These are phyloP conservation scores for Salvia hispanica DNA, from an alignment of 257 asterid genomes.

Conservation along the genomic window DNA sequence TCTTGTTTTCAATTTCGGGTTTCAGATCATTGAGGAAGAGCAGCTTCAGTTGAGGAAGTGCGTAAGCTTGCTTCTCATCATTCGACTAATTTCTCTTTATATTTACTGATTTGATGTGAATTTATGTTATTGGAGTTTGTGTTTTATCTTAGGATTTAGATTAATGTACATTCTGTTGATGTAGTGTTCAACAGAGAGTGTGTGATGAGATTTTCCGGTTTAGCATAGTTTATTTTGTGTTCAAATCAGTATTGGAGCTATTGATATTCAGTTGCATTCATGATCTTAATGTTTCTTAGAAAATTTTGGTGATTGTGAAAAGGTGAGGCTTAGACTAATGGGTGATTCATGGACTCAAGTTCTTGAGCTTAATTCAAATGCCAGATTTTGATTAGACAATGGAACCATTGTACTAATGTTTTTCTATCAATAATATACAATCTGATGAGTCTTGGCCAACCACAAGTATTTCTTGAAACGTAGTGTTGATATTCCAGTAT, in stretches of 20 bases:
- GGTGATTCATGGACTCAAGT: too few relatives aligned
- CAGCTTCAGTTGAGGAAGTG: conserved; percentile 93
- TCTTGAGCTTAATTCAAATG: conserved; percentile 4
- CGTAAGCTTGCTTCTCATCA: conserved; percentile 34
- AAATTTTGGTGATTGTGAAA: not conserved
- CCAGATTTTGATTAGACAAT: not conserved
- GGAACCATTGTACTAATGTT: not conserved
- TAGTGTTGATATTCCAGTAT: not conserved
- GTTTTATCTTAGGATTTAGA: too few relatives aligned
- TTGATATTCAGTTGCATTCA: conserved; percentile 3
- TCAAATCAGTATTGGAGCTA: conserved; percentile 5
- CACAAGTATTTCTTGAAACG: not conserved
- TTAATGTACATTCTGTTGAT: not conserved
- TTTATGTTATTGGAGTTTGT: too few relatives aligned
- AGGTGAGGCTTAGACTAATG: too few relatives aligned
- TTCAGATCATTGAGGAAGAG: conserved; percentile 80
- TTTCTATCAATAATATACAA: too few relatives aligned
- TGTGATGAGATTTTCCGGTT: not conserved
- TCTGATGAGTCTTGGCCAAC: not conserved
- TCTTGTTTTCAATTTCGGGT: conserved; percentile 18
- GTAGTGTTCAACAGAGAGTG: conserved; percentile 9
- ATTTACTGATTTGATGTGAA: too few relatives aligned
- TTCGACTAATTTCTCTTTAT: not conserved
- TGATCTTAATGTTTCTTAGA: not conserved
- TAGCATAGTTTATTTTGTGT: not conserved